A percentile compares a stretch with the other conserved stretches of the same genome.
These are phyloP conservation scores for Cryptococcus depauperatus DNA, from an alignment of 1,284 basidiomycete genomes.

Conservation along the genomic window DNA sequence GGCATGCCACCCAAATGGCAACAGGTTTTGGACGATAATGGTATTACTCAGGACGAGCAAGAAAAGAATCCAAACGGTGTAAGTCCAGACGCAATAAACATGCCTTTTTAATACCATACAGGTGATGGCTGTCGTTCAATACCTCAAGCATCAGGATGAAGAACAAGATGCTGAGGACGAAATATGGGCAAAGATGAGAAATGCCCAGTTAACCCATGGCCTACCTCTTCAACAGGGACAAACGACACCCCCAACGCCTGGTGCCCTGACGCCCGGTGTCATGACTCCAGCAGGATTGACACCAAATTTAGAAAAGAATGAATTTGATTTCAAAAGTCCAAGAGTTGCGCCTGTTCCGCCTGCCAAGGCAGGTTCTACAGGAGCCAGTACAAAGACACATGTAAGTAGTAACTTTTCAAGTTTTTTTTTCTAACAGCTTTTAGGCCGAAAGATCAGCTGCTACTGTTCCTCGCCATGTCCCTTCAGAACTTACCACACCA, in stretches of 20 bases:
- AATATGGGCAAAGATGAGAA: conserved; percentile 67
- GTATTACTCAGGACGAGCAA: conserved; percentile 89
- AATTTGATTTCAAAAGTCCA: conserved; percentile 26
- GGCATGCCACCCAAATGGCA: conserved; percentile 99
- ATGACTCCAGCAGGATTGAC: too few species aligned
- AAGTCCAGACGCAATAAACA: too few species aligned
- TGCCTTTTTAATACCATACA: too few species aligned
- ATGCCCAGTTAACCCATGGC: conserved; percentile 36
- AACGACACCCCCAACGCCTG: too few species aligned
- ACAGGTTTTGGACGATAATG: conserved; percentile 88
- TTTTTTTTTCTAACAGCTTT: background rate
- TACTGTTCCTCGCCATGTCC: conserved; percentile 14
- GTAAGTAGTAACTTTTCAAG: background rate
- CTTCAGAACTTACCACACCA: conserved; percentile 22
- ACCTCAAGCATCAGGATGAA: conserved; percentile 54
- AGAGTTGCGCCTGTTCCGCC: conserved; percentile 36
- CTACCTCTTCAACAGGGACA: too few species aligned
- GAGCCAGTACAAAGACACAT: background rate
- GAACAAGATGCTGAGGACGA: conserved; percentile 46
- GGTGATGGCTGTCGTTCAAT: conserved; percentile 98
- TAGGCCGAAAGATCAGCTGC: background rate
- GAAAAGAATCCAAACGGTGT: conserved; percentile 94
- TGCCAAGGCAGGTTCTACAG: too few species aligned
- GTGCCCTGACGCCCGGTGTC: too few species aligned
- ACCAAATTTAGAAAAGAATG: too few species aligned